Evolutionary conservation across 495 filamentous ascomycete species (phyloP), one percentile per base, ranked within the genome.

Genomic region (Daldinia loculata): DNA sequence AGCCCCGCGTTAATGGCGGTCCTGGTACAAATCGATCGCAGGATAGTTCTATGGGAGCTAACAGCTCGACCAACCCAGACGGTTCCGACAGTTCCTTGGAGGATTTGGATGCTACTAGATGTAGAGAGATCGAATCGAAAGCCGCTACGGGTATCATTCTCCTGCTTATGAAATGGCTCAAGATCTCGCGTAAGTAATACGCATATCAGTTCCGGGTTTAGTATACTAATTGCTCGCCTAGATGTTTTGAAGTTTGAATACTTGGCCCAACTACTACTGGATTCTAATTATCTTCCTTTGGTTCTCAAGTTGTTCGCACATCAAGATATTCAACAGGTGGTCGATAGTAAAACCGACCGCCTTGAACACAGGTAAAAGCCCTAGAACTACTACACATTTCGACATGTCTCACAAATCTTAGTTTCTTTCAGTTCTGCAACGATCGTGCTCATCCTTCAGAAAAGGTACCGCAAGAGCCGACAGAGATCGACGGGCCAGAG

Each of bases 241-340:
- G 95, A 99, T 75, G 87, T 99, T 45, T 82, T 99, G 66, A 97
- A 97, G 77, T 97, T 94, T 69, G 95, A 99, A 79, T 98, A 98
- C 75, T 82, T 99, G 72, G 93, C 93, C 0, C 96, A 98, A 78
- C 86, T 99, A 0, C 82, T 99, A 8, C 84, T 98, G 19, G 95
- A 99, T 78, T 92, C 92, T 19, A 98, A 96, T 78, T 98, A 97
- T 75, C 82, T 99, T 15, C 95, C 95, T 0, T 81, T 99, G 27
- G 90, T 97, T 15, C 83, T 99, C 15, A 98, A 97, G 84, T 86
- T 97, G 52, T 94, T 97, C 67, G 93, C 93, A 45, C 89, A 95
- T 75, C 94, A 98, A 78, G 95, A 99, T 68, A 85, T 97, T 27
- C 95, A 97, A 66, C 89, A 90, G 69, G 88, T 91, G 3, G 90